Base-by-base conservation (phyloP, 2,329 filamentous ascomycete species). In the Albifimbria verrucaria region DNA sequence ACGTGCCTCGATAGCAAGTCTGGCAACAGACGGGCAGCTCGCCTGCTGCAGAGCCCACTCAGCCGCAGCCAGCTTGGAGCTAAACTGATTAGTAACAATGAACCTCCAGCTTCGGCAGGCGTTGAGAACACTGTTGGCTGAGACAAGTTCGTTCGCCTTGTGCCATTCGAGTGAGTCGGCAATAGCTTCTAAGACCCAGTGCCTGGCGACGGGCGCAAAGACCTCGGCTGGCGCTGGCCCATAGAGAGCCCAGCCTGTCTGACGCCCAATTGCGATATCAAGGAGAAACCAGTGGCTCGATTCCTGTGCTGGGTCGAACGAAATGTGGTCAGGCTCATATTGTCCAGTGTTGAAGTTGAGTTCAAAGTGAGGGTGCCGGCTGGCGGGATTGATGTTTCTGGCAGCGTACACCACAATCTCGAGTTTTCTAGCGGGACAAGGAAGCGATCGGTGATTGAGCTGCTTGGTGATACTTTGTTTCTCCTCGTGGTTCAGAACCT, bases 201-300 rank as follows among this genome's bases (percentile, higher is more conserved):
- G 18, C 1, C 26, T 15, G 0, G 51, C 48, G 6, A 56, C 23
- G 1, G 39, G 47, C 1, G 24, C 54, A 42, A 57, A 57, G 0
- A 41, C 42, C 1, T 53, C 24, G 10, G 23, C n/a, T 2, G 22
- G 23, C 0, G 24, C 1, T 6, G 46, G 21, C 0, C 55, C 55
- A 11, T 51, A 23, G 2, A 56, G 20, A 3, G 50, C 44, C 4
- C 48, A 39, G 11, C 54, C 55, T 0, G 52, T 28, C 20, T 56
- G 12, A 1, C 48, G 54, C 1, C 55, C 55, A 36, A 53, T 55
- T 0, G 53, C 44, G 4, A 56, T 57, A 3, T 57, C 55, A 0
- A 57, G 54, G 3, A 57, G 3, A 4, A 57, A 57, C 55, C 55
- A 57, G 17, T 56, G 51, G 0, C 55, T 55, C 7, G 54, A 45